A percentile compares a stretch with the other conserved stretches of the same genome.
These are phyloP conservation scores for Silene conica DNA, from an alignment of 148 eudicot genomes.

Conservation along the genomic window DNA sequence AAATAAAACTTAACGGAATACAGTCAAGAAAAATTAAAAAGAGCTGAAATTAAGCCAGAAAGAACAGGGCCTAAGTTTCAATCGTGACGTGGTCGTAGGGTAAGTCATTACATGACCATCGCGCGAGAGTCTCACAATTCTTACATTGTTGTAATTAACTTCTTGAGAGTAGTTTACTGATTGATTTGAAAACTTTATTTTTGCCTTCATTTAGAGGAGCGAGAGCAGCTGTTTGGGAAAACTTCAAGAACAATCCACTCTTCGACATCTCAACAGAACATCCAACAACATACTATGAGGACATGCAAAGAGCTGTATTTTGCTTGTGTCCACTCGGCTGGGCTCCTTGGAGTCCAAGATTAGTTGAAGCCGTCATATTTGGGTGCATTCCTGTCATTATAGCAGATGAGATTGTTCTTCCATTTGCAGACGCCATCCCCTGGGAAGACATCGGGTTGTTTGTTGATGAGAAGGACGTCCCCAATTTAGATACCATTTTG, in stretches of 20 bases:
- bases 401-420: constrained; percentile 92
- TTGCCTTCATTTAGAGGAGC: constrained; percentile 59
- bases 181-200: neutral
- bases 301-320: constrained; percentile 94
- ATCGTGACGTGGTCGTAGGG: too few relatives aligned
- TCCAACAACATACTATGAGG: constrained; percentile 94
- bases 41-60: too few relatives aligned
- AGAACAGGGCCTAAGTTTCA: too few relatives aligned
- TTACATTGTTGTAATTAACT: neutral
- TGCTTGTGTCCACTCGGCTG: constrained; percentile 97
- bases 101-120: too few relatives aligned
- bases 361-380: constrained; percentile 93
- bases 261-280: constrained; percentile 99
- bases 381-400: constrained; percentile 98
- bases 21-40: too few relatives aligned
- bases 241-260: constrained; percentile 93
- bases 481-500: constrained; percentile 74
- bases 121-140: too few relatives aligned
- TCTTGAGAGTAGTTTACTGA: neutral
- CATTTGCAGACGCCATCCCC: constrained; percentile 98
- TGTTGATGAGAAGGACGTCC: constrained; percentile 90
- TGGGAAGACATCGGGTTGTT: constrained; percentile 97
- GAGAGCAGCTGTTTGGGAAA: constrained; percentile 97
- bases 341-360: constrained; percentile 99
- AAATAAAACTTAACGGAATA: too few relatives aligned